A percentile compares a stretch with the other conserved stretches of the same genome.
phyloP scores from a whole-genome alignment of 2,329 filamentous ascomycete species.

The Fusarium paranaense region DNA sequence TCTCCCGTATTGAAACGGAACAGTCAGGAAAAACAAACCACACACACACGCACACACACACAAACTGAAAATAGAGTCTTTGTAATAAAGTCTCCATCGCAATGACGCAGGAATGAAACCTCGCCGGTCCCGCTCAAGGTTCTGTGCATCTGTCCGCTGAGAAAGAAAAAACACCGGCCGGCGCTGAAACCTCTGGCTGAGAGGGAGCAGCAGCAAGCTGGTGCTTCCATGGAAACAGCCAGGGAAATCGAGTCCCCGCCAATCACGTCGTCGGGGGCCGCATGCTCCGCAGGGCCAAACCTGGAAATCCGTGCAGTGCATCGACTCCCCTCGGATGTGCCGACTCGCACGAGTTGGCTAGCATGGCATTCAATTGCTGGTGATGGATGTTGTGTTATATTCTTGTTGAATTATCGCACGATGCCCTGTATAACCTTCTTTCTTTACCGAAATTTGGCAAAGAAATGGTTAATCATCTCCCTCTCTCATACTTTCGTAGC shows the following conservation, averaged over 20 bases:
- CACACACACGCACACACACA: background rate
- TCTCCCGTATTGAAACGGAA: slow-evolving; percentile 14
- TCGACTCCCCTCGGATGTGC: slow-evolving; percentile 8
- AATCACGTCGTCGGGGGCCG: slow-evolving; percentile 25
- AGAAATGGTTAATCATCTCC: background rate
- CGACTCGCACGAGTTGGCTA: background rate
- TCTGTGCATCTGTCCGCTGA: slow-evolving; percentile 13
- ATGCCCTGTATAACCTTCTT: background rate
- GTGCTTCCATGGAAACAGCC: slow-evolving; percentile 12
- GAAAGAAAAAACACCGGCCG: background rate
- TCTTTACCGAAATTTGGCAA: background rate
- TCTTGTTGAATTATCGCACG: background rate
- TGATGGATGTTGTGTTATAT: background rate
- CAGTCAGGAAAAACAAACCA: background rate
- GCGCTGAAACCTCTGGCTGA: slow-evolving; percentile 31
- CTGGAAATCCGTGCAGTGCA: slow-evolving; percentile 8
- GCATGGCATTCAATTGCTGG: background rate
- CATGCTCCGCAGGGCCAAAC: slow-evolving; percentile 22
- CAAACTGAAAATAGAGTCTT: slow-evolving; percentile 19
- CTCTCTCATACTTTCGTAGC: slow-evolving; percentile 4
- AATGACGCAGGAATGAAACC: slow-evolving; percentile 42
- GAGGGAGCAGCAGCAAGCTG: background rate
- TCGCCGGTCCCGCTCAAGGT: slow-evolving; percentile 25
- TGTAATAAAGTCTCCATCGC: slow-evolving; percentile 14
- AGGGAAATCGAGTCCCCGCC: slow-evolving; percentile 12